Evolutionary conservation across 2,329 filamentous ascomycete genomes (phyloP).

Genomic region (Colletotrichum sp.): DNA sequence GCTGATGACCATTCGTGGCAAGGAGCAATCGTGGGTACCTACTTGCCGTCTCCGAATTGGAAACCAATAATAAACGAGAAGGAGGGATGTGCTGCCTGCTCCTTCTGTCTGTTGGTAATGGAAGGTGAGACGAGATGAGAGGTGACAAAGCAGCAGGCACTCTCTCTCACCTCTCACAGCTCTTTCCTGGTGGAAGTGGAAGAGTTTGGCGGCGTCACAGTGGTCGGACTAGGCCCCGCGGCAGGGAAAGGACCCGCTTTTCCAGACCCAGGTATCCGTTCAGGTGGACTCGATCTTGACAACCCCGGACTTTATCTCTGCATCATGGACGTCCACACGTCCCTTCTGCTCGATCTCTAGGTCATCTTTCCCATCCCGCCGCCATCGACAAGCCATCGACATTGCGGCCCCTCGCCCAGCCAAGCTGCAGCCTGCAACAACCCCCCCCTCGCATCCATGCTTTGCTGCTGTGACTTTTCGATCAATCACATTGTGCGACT

Average conservation of each 20-base stretch:
- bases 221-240: background rate
- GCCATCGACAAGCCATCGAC: constrained; percentile 9
- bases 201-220: background rate
- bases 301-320: constrained; percentile 11
- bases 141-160: background rate
- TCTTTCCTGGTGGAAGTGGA: background rate
- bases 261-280: constrained; percentile 4
- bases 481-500: background rate
- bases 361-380: constrained; percentile 11
- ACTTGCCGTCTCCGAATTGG: background rate
- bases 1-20: background rate
- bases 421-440: background rate
- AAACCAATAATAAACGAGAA: background rate
- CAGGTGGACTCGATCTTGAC: constrained; percentile 14
- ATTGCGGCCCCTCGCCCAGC: background rate
- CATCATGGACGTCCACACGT: background rate
- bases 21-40: background rate
- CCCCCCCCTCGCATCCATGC: background rate
- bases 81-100: background rate
- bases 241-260: background rate
- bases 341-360: constrained; percentile 2
- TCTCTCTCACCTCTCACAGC: background rate
- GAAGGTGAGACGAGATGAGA: background rate
- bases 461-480: background rate
- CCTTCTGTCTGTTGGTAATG: background rate